These are phyloP conservation scores for Tulasnella calospora DNA, from an alignment of 768 basidiomycete genomes.

Conservation along the genomic window DNA sequence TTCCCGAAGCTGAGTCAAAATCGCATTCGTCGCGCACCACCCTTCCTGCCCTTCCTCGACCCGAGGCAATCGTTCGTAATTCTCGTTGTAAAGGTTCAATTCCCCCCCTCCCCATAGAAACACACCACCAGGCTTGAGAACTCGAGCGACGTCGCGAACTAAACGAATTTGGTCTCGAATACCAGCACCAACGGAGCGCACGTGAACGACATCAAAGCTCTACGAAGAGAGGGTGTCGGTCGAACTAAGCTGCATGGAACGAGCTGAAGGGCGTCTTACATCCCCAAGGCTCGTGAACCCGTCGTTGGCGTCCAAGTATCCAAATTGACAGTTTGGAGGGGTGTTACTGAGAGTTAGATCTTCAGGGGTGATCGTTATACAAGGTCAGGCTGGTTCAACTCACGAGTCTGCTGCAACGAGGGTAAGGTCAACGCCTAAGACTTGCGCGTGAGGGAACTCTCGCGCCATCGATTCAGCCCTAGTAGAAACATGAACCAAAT, in stretches of 20 bases:
- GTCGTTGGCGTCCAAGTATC: not conserved
- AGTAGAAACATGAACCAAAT: not conserved
- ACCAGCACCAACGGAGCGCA: not conserved
- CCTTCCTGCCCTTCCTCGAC: conserved; percentile 21
- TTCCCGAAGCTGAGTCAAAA: not conserved
- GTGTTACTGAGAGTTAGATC: not conserved
- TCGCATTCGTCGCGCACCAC: conserved; percentile 3
- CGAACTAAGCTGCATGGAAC: not conserved
- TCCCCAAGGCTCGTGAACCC: not conserved
- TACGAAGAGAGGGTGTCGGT: not conserved
- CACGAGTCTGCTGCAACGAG: not conserved
- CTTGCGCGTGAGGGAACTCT: conserved; percentile 19
- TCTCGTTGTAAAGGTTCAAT: not conserved
- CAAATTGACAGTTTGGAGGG: conserved; percentile 3
- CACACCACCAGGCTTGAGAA: conserved; percentile 12
- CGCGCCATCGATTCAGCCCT: conserved; percentile 20
- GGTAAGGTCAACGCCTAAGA: conserved; percentile 6
- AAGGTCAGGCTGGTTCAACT: not conserved
- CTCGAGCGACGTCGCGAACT: conserved; percentile 7
- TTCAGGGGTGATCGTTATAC: not conserved
- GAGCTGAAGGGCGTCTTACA: not conserved
- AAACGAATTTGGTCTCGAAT: conserved; percentile 15
- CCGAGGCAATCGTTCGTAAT: not conserved
- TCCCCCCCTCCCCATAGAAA: not conserved
- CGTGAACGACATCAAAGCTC: conserved; percentile 18